Evolutionary conservation across 2,329 filamentous ascomycete genomes (phyloP), one percentile per base, ranked within the genome.

Genomic region (Aspergillus pseudotamarii): DNA sequence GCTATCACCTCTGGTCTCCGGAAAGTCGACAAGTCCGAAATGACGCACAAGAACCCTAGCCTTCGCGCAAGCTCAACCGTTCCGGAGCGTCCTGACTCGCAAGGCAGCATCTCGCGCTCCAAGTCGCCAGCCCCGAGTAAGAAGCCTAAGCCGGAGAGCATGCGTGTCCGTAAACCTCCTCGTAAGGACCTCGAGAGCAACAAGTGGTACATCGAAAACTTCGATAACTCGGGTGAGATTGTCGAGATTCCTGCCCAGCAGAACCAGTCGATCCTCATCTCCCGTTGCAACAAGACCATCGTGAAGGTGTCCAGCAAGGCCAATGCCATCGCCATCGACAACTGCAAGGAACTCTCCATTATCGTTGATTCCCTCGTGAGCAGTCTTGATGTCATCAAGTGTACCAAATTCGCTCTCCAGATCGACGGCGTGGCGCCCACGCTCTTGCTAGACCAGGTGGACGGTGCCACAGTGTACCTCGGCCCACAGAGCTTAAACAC

Each of bases 31-130:
- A 91, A 90, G 75, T 95, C 91, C 59, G 86, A 98, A 78, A 97
- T 97, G 94, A 99, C 95, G 64, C 95, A 99, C 81, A 98, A 98
- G 84, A 99, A 99, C 80, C 95, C 95, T 16, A 88, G 89, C 11
- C 84, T 99, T 62, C 89, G 95, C 66, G 86, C 91, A 28, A 83
- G 84, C 64, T 91, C 91, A 14, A 85, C 87, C 2, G 92, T 94
- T 3, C 84, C 91, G 1, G 83, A 83, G 62, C 81, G 85, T 62
- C 84, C 83, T 59, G 80, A 83, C 59, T 81, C 81, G 55, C 77
- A 79, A 32, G 86, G 85, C 26, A 84, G 83, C 64, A 82, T 83
- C 46, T 62, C 74, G 28, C 86, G 92, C 56, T 88, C 86, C 61
- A 96, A 95, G 85, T 96, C 92, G 67, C 94, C 93, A 2, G 91